Evolutionary conservation across 352 stramenopile species (phyloP).

Genomic region (Plasmopara viticola): DNA sequence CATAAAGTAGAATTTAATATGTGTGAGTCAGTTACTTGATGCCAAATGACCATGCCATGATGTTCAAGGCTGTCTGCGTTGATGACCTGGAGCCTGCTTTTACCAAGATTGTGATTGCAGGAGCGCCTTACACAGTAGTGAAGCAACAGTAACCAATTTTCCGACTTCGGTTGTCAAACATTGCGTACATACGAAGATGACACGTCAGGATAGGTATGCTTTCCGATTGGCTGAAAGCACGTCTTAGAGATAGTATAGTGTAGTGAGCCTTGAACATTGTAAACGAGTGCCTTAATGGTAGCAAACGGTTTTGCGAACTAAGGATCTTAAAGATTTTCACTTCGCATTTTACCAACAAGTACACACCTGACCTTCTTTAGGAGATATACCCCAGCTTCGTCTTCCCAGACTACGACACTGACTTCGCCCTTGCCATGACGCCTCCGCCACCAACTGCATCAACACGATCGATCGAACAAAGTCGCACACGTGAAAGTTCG

Average conservation of each 20-base stretch:
- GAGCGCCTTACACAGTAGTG: no score
- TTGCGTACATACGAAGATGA: no score
- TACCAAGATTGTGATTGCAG: no score
- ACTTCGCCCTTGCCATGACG: no score
- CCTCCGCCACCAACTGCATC: background rate
- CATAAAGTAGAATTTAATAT: background rate
- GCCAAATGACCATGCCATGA: background rate
- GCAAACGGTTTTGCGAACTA: background rate
- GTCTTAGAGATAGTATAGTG: background rate
- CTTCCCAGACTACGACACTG: background rate
- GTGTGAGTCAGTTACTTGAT: conserved; percentile 1
- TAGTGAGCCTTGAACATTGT: background rate
- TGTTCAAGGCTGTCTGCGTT: background rate
- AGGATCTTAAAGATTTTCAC: background rate
- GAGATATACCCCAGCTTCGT: background rate
- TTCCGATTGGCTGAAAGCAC: background rate
- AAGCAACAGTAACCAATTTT: no score
- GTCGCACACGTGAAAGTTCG: background rate
- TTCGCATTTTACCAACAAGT: background rate
- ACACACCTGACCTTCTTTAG: conserved; percentile 5
- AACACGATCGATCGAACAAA: background rate
- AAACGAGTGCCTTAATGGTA: background rate
- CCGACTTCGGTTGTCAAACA: no score
- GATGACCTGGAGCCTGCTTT: background rate
- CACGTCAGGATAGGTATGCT: no score